Percentiles rank a stretch among this genome's conserved stretches.
Conservation (phyloP, 202 grass and related monocot genomes). For the Panicum hallii region DNA sequence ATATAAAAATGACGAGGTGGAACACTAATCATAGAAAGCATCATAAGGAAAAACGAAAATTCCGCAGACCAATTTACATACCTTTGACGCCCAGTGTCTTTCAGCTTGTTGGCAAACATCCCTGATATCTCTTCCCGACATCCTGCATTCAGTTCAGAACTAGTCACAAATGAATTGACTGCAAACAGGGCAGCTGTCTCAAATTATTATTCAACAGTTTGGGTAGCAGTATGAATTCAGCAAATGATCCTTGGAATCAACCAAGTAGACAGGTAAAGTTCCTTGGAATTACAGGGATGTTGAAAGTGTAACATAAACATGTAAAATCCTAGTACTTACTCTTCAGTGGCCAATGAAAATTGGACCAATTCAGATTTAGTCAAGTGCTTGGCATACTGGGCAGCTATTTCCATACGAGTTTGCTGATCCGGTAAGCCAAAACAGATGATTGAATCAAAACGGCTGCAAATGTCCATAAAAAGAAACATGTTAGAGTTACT, state of each 20-base stretch:
- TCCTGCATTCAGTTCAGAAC: slow-evolving; percentile 66
- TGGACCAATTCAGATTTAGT: slow-evolving; percentile 69
- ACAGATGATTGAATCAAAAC: slow-evolving; percentile 93
- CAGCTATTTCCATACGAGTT: slow-evolving; percentile 77
- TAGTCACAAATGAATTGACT: neutral
- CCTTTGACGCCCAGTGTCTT: slow-evolving; percentile 96
- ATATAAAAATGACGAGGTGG: slow-evolving; percentile 18
- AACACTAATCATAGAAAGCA: neutral
- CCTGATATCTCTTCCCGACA: slow-evolving; percentile 95
- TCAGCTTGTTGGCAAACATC: slow-evolving; percentile 96
- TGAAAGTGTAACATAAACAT: too few species aligned
- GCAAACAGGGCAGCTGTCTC: neutral
- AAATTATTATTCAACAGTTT: slow-evolving; percentile 2
- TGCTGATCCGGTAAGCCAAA: slow-evolving; percentile 80
- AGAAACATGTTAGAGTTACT: neutral
- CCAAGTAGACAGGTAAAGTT: neutral
- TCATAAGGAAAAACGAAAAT: neutral
- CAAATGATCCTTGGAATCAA: neutral
- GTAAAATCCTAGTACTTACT: slow-evolving; percentile 51
- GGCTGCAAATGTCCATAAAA: slow-evolving; percentile 62
- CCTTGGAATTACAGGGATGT: neutral
- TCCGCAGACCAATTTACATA: slow-evolving; percentile 9
- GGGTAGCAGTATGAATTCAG: neutral
- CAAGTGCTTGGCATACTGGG: slow-evolving; percentile 92
- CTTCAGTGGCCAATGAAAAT: slow-evolving; percentile 77